A percentile compares a stretch with the other conserved stretches of the same genome.
Evolutionary conservation across 176 grass and related monocot genomes (phyloP).

Genomic region (Pharus latifolius): DNA sequence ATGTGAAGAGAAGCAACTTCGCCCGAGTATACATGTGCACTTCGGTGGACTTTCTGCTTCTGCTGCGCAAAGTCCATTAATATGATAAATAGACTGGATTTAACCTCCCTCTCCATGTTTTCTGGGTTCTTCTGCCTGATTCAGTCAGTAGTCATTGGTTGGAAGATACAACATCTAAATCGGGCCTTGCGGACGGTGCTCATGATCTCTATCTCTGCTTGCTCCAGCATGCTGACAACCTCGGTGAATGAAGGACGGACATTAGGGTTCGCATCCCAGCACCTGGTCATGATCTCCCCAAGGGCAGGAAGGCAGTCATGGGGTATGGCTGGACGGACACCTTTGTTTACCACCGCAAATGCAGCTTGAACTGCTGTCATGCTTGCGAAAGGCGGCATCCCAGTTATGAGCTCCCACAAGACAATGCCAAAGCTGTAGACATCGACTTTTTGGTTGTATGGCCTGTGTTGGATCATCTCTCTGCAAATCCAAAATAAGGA

Average conservation of each 20-base stretch:
- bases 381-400: conserved; percentile 33
- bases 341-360: conserved; percentile 56
- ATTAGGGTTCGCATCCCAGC: conserved; percentile 46
- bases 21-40: neutral
- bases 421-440: conserved; percentile 62
- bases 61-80: conserved; percentile 16
- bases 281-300: conserved; percentile 49
- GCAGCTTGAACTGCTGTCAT: conserved; percentile 58
- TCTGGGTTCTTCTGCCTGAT: neutral
- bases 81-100: conserved; percentile 37
- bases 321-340: conserved; percentile 46
- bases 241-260: conserved; percentile 31
- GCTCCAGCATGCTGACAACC: conserved; percentile 45
- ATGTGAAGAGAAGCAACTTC: conserved; percentile 15
- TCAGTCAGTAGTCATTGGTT: conserved; percentile 49
- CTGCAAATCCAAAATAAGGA: conserved; percentile 16
- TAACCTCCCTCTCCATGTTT: conserved; percentile 13
- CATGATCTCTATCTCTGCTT: conserved; percentile 41
- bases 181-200: conserved; percentile 38
- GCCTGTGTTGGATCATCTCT: conserved; percentile 58
- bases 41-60: conserved; percentile 21
- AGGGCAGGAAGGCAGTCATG: conserved; percentile 46
- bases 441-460: conserved; percentile 56
- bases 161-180: conserved; percentile 43
- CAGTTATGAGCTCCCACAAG: conserved; percentile 49